Percentiles rank a stretch among this genome's conserved stretches.
phyloP scores from a whole-genome alignment of 2,329 filamentous ascomycete species.

The Colletotrichum sp. region DNA sequence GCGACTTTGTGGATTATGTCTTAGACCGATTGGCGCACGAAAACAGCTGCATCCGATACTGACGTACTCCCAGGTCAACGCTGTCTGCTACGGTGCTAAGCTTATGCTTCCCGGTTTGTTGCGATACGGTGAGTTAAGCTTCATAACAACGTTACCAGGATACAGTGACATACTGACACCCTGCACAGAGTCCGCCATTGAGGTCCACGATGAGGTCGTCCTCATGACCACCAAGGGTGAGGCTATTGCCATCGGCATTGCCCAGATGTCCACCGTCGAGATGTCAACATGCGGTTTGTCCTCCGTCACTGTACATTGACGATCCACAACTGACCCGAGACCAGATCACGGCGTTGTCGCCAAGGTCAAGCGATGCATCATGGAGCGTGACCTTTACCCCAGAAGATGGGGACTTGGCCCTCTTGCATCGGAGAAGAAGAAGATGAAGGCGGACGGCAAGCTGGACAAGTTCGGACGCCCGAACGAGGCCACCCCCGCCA shows the following conservation, averaged over 20 bases:
- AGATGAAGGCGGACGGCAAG: conserved; percentile 97
- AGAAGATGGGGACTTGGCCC: conserved; percentile 96
- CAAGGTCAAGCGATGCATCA: conserved; percentile 99
- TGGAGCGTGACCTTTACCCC: conserved; percentile 98
- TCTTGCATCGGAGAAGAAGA: conserved; percentile 96
- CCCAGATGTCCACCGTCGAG: conserved; percentile 97
- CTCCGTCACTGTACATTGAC: not conserved
- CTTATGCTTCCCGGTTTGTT: conserved; percentile 97
- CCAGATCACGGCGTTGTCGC: conserved; percentile 94
- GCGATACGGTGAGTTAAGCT: conserved; percentile 73
- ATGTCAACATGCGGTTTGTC: conserved; percentile 76
- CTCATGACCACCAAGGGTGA: conserved; percentile 99
- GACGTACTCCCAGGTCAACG: conserved; percentile 68
- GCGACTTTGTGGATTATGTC: conserved; percentile 5
- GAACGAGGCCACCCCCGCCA: conserved; percentile 91
- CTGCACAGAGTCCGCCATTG: conserved; percentile 80
- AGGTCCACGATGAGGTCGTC: conserved; percentile 95
- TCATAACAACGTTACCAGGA: conserved; percentile 11
- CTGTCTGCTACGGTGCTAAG: conserved; percentile 98
- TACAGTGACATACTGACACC: conserved; percentile 28
- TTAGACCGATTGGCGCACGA: not conserved
- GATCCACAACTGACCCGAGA: not conserved
- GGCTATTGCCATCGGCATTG: conserved; percentile 94
- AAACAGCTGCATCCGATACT: not conserved
- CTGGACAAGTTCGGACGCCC: conserved; percentile 95